A percentile compares a stretch with the other conserved stretches of the same genome.
Evolutionary conservation across 1,139 yeast species (phyloP).

Genomic region (Saccharomyces hybrid): DNA sequence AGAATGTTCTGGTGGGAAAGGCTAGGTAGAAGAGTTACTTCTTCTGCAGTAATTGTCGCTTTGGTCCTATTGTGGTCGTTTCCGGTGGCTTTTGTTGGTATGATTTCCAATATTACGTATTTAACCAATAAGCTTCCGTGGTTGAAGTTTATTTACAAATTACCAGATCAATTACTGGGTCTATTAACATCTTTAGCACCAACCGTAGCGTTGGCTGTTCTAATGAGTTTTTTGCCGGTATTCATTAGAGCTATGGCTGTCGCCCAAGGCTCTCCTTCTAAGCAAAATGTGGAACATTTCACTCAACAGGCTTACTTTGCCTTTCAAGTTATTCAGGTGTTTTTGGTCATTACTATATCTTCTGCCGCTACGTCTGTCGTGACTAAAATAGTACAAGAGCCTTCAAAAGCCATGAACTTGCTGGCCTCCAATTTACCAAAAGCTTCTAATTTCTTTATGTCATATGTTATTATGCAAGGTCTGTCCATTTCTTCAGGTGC

Average conservation of each 20-base stretch:
- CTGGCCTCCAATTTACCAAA: conserved; percentile 75
- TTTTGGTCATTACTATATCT: conserved; percentile 60
- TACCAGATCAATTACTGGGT: conserved; percentile 68
- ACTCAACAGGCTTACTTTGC: conserved; percentile 71
- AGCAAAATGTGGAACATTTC: conserved; percentile 58
- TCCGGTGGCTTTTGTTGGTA: conserved; percentile 95
- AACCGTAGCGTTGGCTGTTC: conserved; percentile 67
- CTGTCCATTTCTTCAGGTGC: conserved; percentile 77
- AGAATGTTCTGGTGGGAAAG: conserved; percentile 83
- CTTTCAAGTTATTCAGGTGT: conserved; percentile 63
- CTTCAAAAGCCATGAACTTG: conserved; percentile 58
- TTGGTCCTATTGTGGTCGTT: conserved; percentile 82
- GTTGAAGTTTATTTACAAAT: conserved; percentile 58
- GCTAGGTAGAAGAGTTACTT: conserved; percentile 49
- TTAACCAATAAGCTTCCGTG: conserved; percentile 63
- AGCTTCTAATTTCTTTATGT: conserved; percentile 78
- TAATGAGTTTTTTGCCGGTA: conserved; percentile 75
- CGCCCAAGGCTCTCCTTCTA: conserved; percentile 57
- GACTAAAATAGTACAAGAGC: conserved; percentile 55
- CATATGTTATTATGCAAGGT: conserved; percentile 73
- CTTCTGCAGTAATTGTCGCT: conserved; percentile 52
- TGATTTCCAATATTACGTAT: conserved; percentile 73
- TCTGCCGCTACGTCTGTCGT: conserved; percentile 73
- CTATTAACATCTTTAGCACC: conserved; percentile 82
- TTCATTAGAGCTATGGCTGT: conserved; percentile 62